phyloP scores from a whole-genome alignment of 306 rosid genomes.

The Quercus engelmannii region DNA sequence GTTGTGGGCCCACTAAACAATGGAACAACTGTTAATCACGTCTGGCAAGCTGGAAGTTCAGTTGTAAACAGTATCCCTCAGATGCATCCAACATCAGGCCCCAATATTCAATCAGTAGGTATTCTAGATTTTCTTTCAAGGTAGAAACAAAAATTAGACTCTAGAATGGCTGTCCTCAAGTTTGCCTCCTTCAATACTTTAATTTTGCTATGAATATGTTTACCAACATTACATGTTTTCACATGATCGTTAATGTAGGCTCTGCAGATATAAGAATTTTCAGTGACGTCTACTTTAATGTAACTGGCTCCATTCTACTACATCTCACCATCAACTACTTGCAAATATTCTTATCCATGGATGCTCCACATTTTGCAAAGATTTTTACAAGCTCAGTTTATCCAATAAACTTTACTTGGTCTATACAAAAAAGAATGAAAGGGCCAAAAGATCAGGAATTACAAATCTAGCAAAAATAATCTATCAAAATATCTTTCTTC shows the following conservation, averaged over 20 bases:
- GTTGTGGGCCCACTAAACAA: constrained; percentile 21
- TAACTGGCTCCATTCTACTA: background rate
- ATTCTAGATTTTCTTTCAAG: constrained; percentile 4
- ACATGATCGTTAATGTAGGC: background rate
- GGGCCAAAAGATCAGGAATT: background rate
- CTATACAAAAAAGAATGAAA: background rate
- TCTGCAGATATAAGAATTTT: background rate
- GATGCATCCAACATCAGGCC: constrained; percentile 10
- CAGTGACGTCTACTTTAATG: background rate
- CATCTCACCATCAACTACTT: background rate
- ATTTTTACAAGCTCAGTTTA: background rate
- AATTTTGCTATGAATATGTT: background rate
- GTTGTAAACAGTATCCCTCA: constrained; percentile 11
- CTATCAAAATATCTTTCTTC: background rate
- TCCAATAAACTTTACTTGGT: background rate
- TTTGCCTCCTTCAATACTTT: background rate
- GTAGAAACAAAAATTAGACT: background rate
- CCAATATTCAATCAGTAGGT: constrained; percentile 17
- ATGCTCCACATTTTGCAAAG: background rate
- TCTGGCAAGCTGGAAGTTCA: constrained; percentile 19
- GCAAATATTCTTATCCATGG: background rate
- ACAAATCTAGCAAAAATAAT: background rate
- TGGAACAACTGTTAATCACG: constrained; percentile 15
- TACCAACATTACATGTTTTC: background rate
- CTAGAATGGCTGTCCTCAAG: background rate